Percentiles rank a stretch among this genome's conserved stretches.
Conservation (phyloP, 306 rosid species). For the Leucaena leucocephala region DNA sequence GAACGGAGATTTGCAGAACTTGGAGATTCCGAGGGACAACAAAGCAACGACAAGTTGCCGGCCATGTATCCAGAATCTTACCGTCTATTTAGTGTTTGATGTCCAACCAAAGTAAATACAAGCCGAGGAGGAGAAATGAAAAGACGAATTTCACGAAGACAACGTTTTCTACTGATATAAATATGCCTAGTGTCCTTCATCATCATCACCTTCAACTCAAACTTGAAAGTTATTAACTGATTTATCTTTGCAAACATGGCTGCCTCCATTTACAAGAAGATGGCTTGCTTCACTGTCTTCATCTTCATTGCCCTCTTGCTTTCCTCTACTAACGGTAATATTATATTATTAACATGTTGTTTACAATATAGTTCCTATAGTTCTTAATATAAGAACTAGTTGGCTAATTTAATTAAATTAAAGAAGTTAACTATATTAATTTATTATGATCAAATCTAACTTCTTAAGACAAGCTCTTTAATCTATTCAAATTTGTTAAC, state of each 20-base stretch:
- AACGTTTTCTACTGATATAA: background rate
- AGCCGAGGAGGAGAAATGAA: background rate
- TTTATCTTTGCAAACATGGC: background rate
- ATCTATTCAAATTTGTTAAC: no score
- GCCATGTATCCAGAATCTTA: background rate
- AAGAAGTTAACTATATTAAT: no score
- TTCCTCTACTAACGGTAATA: background rate
- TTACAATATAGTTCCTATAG: no score
- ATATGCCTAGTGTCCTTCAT: background rate
- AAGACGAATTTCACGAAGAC: background rate
- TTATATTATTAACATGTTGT: background rate
- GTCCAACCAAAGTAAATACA: background rate
- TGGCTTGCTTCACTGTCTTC: background rate
- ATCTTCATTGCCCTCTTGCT: background rate
- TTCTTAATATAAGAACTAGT: no score
- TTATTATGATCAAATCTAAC: no score
- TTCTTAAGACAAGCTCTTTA: no score
- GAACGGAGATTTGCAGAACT: background rate
- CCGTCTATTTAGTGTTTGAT: no score
- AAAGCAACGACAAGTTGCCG: background rate
- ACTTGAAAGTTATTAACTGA: background rate
- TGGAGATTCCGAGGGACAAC: background rate
- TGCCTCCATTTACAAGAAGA: background rate
- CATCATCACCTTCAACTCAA: background rate
- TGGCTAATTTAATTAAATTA: no score